A percentile compares a stretch with the other conserved stretches of the same genome.
phyloP scores from a whole-genome alignment of 495 filamentous ascomycete species.

The Neurospora sp. region DNA sequence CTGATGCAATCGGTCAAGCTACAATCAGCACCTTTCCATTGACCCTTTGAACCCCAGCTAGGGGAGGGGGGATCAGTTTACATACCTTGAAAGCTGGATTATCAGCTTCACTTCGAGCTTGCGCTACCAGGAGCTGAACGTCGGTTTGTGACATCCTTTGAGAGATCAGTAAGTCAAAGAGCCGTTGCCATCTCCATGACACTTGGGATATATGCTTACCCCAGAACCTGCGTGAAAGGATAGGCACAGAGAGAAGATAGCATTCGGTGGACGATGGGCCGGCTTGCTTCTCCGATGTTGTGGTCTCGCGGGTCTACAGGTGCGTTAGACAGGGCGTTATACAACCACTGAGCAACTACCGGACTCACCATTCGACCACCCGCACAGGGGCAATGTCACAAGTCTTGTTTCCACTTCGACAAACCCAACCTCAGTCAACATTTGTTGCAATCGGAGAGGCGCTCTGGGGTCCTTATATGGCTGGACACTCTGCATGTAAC shows the following conservation, averaged over 20 bases:
- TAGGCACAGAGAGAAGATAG: constrained; percentile 54
- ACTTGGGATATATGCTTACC: constrained; percentile 16
- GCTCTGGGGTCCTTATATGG: constrained; percentile 62
- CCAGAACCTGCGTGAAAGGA: constrained; percentile 42
- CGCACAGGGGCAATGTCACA: constrained; percentile 64
- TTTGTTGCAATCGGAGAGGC: constrained; percentile 48
- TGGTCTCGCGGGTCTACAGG: constrained; percentile 48
- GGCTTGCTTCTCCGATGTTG: constrained; percentile 52
- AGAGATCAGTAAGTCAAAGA: neutral
- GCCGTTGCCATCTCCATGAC: neutral
- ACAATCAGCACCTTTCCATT: neutral
- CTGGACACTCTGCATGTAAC: constrained; percentile 55
- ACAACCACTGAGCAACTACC: neutral
- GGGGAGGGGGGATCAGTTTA: constrained; percentile 6
- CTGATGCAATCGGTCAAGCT: constrained; percentile 12
- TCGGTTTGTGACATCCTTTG: constrained; percentile 50
- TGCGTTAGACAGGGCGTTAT: constrained; percentile 2
- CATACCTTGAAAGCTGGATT: constrained; percentile 52
- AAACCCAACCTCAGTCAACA: constrained; percentile 62
- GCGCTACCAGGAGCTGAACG: constrained; percentile 53
- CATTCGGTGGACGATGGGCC: constrained; percentile 49
- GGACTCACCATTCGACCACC: constrained; percentile 59
- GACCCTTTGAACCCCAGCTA: constrained; percentile 1
- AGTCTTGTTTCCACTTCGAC: constrained; percentile 58
- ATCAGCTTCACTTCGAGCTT: constrained; percentile 57